Evolutionary conservation across 2,329 filamentous ascomycete species (phyloP).

Genomic region (Penicillium oxalicum): DNA sequence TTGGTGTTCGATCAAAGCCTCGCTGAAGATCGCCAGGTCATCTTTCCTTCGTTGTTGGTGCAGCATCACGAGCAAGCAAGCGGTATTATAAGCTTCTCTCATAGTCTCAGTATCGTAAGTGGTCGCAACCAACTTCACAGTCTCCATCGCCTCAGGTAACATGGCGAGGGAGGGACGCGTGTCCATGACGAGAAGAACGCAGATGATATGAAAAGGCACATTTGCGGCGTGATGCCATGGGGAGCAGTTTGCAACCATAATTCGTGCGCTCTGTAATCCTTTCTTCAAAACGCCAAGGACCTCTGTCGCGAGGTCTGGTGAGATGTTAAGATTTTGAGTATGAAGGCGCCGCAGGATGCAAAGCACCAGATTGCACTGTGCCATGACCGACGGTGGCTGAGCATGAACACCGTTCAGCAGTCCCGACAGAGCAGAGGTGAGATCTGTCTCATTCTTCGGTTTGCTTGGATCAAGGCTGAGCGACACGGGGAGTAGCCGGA

Average conservation of each 20-base stretch:
- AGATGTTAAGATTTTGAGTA: conserved; percentile 43
- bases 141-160: conserved; percentile 47
- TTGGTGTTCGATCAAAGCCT: conserved; percentile 27
- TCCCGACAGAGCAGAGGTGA: conserved; percentile 36
- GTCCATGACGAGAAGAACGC: conserved; percentile 51
- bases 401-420: conserved; percentile 39
- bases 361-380: conserved; percentile 50
- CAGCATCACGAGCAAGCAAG: conserved; percentile 47
- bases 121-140: conserved; percentile 36
- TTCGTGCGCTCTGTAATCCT: conserved; percentile 43
- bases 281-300: conserved; percentile 41
- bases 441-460: conserved; percentile 35
- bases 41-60: conserved; percentile 45
- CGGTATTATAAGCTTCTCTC: conserved; percentile 48
- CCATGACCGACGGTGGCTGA: conserved; percentile 42
- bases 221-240: conserved; percentile 57
- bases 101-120: conserved; percentile 44
- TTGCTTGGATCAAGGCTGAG: conserved; percentile 48
- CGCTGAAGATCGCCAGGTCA: conserved; percentile 21
- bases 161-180: conserved; percentile 43
- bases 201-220: conserved; percentile 54
- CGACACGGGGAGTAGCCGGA: conserved; percentile 48
- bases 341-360: conserved; percentile 51
- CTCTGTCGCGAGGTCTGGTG: conserved; percentile 36
- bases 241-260: conserved; percentile 38